Percentiles rank a stretch among this genome's conserved stretches.
Conservation (phyloP, 805 yeast species). For the Kockiozyma suomiensis region DNA sequence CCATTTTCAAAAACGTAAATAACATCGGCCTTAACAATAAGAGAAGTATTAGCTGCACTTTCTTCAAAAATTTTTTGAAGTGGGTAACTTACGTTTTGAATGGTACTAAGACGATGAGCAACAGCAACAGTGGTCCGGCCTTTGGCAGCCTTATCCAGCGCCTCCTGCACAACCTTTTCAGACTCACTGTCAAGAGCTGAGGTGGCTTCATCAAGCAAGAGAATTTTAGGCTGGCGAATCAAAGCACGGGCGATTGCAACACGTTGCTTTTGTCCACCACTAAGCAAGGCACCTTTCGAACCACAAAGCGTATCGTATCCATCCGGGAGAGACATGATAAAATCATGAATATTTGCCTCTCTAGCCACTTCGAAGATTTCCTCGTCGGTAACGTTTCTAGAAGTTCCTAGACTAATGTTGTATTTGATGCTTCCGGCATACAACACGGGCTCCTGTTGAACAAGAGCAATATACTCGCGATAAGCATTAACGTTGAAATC, state of each 20-base stretch:
- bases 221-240: conserved; percentile 58
- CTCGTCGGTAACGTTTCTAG: conserved; percentile 44
- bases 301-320: conserved; percentile 56
- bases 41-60: background rate
- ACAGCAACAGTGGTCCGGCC: conserved; percentile 72
- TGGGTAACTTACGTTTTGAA: conserved; percentile 43
- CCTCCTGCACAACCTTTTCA: conserved; percentile 65
- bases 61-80: too few relatives aligned
- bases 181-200: conserved; percentile 60
- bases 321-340: conserved; percentile 56
- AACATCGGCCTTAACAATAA: conserved; percentile 46
- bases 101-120: conserved; percentile 72
- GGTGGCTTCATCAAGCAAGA: conserved; percentile 61
- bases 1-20: conserved; percentile 60
- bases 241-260: conserved; percentile 66
- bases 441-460: conserved; percentile 60
- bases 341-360: conserved; percentile 56
- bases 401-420: conserved; percentile 56
- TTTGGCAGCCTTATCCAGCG: conserved; percentile 59
- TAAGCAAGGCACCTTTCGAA: conserved; percentile 54
- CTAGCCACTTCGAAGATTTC: conserved; percentile 48
- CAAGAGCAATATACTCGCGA: conserved; percentile 58
- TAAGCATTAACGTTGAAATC: conserved; percentile 54
- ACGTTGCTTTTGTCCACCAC: conserved; percentile 69
- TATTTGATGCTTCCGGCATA: conserved; percentile 81